Evolutionary conservation across 768 basidiomycete species (phyloP).

Genomic region (Kwoniella mangroviensis): DNA sequence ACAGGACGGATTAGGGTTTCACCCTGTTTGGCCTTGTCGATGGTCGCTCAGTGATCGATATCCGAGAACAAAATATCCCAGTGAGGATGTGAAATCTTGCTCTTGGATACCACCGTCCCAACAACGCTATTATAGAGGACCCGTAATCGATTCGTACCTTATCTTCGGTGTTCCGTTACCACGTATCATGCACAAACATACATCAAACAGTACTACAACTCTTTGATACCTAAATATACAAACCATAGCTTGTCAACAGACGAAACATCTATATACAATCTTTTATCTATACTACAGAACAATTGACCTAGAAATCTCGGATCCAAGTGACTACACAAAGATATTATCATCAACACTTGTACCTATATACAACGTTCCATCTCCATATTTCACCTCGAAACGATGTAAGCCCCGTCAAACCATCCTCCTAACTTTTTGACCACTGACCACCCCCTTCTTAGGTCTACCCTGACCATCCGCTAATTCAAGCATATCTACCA

Average conservation of each 20-base stretch:
- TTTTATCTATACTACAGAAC: background rate
- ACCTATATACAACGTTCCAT: background rate
- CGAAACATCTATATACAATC: background rate
- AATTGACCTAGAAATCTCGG: background rate
- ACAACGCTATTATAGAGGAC: too few relatives aligned
- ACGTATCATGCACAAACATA: background rate
- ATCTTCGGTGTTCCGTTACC: background rate
- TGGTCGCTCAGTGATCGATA: too few relatives aligned
- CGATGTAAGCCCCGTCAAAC: slow-evolving; percentile 11
- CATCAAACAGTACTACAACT: background rate
- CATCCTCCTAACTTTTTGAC: slow-evolving; percentile 32
- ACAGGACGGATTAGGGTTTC: too few relatives aligned
- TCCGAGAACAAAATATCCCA: too few relatives aligned
- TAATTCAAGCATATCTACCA: slow-evolving; percentile 29
- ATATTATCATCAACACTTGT: background rate
- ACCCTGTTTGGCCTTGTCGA: too few relatives aligned
- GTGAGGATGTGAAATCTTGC: too few relatives aligned
- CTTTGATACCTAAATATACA: background rate
- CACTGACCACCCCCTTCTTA: slow-evolving; percentile 33
- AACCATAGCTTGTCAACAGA: background rate
- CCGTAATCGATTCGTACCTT: too few relatives aligned
- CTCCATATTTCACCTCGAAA: background rate
- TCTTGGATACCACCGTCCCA: too few relatives aligned
- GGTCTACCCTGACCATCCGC: slow-evolving; percentile 40
- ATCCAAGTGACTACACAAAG: background rate